A percentile compares a stretch with the other conserved stretches of the same genome.
Evolutionary conservation across 164 flowering plant genomes (phyloP).

Genomic region (Chimonanthus salicifolius): DNA sequence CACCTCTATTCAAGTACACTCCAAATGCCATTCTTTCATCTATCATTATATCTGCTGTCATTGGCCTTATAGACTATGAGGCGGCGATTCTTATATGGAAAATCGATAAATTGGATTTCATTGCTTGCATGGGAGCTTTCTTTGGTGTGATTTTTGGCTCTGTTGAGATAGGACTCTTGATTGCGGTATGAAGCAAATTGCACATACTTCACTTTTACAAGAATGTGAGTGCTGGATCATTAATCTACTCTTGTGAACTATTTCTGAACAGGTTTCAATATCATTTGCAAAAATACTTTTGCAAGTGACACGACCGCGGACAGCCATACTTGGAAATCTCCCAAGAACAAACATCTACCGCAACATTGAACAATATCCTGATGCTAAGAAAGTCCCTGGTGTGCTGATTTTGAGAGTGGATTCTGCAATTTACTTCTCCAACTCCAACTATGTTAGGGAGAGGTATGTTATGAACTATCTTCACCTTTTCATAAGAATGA

Average conservation of each 20-base stretch:
- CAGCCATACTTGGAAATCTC: conserved; percentile 64
- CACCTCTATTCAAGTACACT: conserved; percentile 86
- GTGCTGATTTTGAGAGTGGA: conserved; percentile 65
- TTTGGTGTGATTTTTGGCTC: conserved; percentile 73
- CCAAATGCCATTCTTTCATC: conserved; percentile 91
- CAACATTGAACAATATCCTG: conserved; percentile 69
- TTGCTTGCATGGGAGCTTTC: conserved; percentile 94
- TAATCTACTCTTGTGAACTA: not conserved
- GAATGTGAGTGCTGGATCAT: not conserved
- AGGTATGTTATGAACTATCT: conserved; percentile 32
- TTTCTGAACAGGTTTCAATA: conserved; percentile 47
- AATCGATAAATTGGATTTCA: conserved; percentile 81
- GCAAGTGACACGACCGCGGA: conserved; percentile 79
- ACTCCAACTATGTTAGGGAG: conserved; percentile 75
- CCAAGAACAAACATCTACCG: conserved; percentile 61
- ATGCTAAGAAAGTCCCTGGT: conserved; percentile 59
- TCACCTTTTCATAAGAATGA: too few relatives aligned
- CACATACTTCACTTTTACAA: not conserved
- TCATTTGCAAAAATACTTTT: conserved; percentile 76
- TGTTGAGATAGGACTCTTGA: conserved; percentile 84
- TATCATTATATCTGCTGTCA: conserved; percentile 80
- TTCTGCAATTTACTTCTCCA: conserved; percentile 83
- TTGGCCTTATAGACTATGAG: conserved; percentile 59
- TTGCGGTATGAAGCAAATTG: conserved; percentile 48
- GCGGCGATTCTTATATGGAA: conserved; percentile 75